These are phyloP conservation scores for Eucalyptus microcorys DNA, from an alignment of 345 rosid genomes.

Conservation along the genomic window DNA sequence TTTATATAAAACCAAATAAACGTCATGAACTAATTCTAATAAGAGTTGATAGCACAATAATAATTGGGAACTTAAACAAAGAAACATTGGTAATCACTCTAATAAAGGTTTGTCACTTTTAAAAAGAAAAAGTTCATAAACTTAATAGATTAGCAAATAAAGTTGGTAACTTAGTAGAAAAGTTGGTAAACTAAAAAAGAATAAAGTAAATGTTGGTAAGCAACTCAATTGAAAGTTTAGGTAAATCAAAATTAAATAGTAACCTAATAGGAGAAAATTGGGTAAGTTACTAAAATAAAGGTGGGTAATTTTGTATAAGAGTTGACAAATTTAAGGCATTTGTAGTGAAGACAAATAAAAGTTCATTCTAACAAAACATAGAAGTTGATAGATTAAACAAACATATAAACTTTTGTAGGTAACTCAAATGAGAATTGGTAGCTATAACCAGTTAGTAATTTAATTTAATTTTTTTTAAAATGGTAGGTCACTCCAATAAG, in stretches of 20 bases:
- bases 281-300: background rate
- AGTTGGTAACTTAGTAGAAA: background rate
- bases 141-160: background rate
- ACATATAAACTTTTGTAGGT: background rate
- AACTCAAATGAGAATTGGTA: background rate
- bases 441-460: background rate
- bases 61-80: background rate
- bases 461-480: too few species aligned
- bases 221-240: background rate
- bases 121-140: background rate
- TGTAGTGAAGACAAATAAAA: background rate
- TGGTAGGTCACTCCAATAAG: background rate
- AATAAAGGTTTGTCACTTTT: background rate
- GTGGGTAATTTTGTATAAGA: background rate
- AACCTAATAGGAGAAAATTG: background rate
- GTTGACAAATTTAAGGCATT: background rate
- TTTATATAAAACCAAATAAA: background rate
- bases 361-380: background rate
- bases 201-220: background rate
- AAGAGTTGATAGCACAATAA: background rate
- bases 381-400: background rate
- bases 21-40: background rate
- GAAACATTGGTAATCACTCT: background rate
- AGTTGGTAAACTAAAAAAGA: background rate
- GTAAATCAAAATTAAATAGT: background rate